A percentile compares a stretch with the other conserved stretches of the same genome.
Conservation (phyloP, 352 stramenopile genomes). For the Globisporangium barbulae region DNA sequence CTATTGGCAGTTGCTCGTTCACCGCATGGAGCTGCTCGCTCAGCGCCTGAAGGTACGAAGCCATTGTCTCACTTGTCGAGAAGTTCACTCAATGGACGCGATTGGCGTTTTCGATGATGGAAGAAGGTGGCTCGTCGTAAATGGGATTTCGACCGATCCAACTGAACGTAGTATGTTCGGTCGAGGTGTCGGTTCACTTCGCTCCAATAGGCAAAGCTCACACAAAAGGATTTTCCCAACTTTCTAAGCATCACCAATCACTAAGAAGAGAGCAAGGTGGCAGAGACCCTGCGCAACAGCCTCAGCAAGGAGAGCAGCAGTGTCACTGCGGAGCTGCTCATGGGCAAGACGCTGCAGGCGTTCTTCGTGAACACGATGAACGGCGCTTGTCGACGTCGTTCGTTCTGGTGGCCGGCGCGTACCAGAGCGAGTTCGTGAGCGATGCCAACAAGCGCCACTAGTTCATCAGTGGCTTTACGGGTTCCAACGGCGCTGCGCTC, state of each 20-base stretch:
- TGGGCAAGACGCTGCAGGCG: constrained; percentile 63
- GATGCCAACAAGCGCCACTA: constrained; percentile 93
- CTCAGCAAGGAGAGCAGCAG: constrained; percentile 40
- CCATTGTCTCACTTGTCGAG: not conserved
- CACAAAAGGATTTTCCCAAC: no score
- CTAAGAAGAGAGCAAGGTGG: no score
- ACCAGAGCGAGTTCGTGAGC: constrained; percentile 98
- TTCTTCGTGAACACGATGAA: constrained; percentile 95
- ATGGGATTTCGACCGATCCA: no score
- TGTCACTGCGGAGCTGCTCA: constrained; percentile 22
- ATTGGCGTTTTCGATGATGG: no score
- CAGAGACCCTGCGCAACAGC: constrained; percentile 53
- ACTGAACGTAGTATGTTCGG: no score
- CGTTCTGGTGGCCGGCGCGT: constrained; percentile 97
- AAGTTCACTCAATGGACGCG: no score
- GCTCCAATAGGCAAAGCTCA: no score
- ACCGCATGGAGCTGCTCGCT: not conserved
- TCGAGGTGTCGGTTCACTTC: no score
- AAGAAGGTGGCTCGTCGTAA: no score
- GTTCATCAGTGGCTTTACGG: constrained; percentile 97
- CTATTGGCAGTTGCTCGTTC: not conserved
- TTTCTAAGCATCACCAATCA: no score
- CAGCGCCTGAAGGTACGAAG: not conserved
- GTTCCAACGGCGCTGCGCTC: constrained; percentile 93
- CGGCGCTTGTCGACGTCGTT: no score